Evolutionary conservation across 352 stramenopile species (phyloP).

Genomic region (Phytopythium cucurbitacearum): DNA sequence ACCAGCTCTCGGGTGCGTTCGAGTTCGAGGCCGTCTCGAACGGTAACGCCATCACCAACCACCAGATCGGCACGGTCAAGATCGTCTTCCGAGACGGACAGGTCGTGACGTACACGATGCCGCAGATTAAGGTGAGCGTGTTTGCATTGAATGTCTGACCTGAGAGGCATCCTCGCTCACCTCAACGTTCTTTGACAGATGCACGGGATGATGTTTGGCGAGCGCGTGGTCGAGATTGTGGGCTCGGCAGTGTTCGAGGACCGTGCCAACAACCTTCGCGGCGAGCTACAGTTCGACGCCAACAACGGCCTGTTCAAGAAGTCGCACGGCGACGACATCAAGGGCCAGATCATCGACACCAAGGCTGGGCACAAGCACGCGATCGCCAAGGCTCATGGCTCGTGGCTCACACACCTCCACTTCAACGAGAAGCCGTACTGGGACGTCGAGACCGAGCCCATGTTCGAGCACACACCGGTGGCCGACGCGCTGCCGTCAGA

Average conservation of each 20-base stretch:
- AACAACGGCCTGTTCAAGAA: constrained; percentile 71
- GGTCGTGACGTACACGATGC: constrained; percentile 57
- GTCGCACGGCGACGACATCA: constrained; percentile 61
- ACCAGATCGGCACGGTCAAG: constrained; percentile 35
- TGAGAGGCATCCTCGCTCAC: not conserved
- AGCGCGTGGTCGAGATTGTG: constrained; percentile 65
- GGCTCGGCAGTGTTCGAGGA: constrained; percentile 54
- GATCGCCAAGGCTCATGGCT: constrained; percentile 43
- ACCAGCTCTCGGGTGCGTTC: constrained; percentile 50
- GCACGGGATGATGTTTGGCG: constrained; percentile 63
- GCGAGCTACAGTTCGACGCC: constrained; percentile 55
- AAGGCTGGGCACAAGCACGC: constrained; percentile 37
- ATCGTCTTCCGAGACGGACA: constrained; percentile 54
- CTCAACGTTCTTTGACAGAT: constrained; percentile 22
- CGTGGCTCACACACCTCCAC: constrained; percentile 68
- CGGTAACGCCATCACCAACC: constrained; percentile 65
- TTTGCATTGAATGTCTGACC: not conserved
- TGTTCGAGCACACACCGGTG: constrained; percentile 47
- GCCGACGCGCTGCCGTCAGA: constrained; percentile 46
- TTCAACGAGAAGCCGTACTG: constrained; percentile 73
- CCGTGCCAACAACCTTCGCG: constrained; percentile 27
- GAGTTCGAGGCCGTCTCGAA: constrained; percentile 71
- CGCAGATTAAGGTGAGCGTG: constrained; percentile 56
- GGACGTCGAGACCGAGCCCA: constrained; percentile 65
- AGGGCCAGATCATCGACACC: constrained; percentile 49